A percentile compares a stretch with the other conserved stretches of the same genome.
Evolutionary conservation across 345 rosid genomes (phyloP).

Genomic region (Erodium maritimum): DNA sequence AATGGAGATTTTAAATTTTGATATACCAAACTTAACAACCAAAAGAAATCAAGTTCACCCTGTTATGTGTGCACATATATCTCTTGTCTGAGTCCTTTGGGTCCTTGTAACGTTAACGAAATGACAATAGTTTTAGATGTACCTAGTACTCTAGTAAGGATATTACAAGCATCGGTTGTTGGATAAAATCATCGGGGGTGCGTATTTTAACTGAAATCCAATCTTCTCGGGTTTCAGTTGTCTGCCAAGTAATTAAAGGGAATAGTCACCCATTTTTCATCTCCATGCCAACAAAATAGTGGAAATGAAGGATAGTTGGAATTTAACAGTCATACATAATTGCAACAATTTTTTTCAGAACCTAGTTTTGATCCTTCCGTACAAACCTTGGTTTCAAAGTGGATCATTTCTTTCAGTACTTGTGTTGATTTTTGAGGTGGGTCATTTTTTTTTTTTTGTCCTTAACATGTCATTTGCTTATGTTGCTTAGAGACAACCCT

Average conservation of each 20-base stretch:
- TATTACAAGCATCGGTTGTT: no score
- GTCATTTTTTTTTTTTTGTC: background rate
- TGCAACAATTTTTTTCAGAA: background rate
- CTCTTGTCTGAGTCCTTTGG: background rate
- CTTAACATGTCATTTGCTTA: background rate
- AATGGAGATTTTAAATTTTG: background rate
- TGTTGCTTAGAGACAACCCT: conserved; percentile 55
- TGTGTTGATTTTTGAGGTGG: background rate
- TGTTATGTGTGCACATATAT: background rate
- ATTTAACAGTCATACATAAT: background rate
- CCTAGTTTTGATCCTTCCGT: background rate
- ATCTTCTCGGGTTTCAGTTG: background rate
- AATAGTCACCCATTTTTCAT: background rate
- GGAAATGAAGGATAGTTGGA: background rate
- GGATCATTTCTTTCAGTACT: background rate
- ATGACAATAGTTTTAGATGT: background rate
- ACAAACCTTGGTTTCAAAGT: background rate
- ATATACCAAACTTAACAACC: background rate
- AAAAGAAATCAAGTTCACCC: background rate
- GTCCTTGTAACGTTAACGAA: no score
- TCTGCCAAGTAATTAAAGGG: background rate
- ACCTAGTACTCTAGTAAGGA: background rate
- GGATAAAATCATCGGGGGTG: no score
- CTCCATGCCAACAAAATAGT: background rate
- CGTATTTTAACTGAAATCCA: no score